phyloP scores from a whole-genome alignment of 495 filamentous ascomycete genomes.

The Neurospora tetraspora region DNA sequence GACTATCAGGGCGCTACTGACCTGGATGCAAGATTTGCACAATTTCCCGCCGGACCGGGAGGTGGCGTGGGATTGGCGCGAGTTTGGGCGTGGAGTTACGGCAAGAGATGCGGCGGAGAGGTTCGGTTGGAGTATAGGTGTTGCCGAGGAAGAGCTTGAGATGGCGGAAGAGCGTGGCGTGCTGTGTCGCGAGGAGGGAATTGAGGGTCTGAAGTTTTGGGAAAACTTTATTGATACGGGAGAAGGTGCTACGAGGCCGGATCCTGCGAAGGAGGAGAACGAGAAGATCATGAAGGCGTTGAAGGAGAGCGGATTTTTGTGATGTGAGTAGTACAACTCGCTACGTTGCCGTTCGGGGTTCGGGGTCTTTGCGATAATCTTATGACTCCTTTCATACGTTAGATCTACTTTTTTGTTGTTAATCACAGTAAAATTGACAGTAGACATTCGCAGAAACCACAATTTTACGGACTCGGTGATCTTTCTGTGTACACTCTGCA shows the following conservation, averaged over 20 bases:
- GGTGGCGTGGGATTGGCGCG: constrained; percentile 61
- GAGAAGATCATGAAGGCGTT: constrained; percentile 23
- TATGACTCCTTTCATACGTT: not conserved
- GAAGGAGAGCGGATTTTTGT: constrained; percentile 30
- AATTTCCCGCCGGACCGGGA: constrained; percentile 51
- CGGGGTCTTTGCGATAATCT: not conserved
- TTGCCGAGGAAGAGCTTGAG: constrained; percentile 88
- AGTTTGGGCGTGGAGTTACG: constrained; percentile 76
- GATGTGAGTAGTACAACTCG: constrained; percentile 3
- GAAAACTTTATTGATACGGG: constrained; percentile 50
- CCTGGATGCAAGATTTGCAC: constrained; percentile 69
- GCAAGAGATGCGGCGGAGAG: constrained; percentile 80
- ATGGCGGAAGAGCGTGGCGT: constrained; percentile 89
- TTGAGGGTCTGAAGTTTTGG: constrained; percentile 79
- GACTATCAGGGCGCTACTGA: constrained; percentile 63
- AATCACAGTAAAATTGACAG: not conserved
- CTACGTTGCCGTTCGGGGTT: not conserved
- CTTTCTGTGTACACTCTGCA: not conserved
- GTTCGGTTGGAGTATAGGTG: constrained; percentile 98
- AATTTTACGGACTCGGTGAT: not conserved
- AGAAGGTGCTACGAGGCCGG: constrained; percentile 20
- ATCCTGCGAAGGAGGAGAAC: constrained; percentile 10
- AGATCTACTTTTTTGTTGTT: not conserved
- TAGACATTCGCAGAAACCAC: not conserved
- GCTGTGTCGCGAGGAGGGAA: constrained; percentile 72